phyloP scores from a whole-genome alignment of 495 filamentous ascomycete species.

The Acidomyces sp. region DNA sequence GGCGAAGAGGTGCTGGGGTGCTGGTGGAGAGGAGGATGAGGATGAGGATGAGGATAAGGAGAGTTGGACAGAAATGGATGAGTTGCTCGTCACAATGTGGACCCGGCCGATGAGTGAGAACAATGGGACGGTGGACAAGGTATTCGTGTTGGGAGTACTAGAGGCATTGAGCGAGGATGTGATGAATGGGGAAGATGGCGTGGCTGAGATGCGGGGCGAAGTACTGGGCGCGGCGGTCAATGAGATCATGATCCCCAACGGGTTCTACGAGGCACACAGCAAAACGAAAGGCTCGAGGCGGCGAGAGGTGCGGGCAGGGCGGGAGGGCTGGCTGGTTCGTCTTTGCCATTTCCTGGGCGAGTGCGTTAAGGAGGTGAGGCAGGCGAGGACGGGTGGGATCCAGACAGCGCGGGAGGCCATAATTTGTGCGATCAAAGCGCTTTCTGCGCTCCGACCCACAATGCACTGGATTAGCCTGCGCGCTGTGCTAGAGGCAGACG shows the following conservation, averaged over 20 bases:
- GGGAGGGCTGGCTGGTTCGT: slow-evolving; percentile 77
- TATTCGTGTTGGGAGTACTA: slow-evolving; percentile 67
- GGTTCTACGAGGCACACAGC: slow-evolving; percentile 49
- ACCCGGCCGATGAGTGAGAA: slow-evolving; percentile 34
- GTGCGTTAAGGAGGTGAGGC: slow-evolving; percentile 45
- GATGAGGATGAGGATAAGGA: too few species aligned
- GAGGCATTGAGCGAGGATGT: slow-evolving; percentile 93
- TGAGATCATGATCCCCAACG: slow-evolving; percentile 76
- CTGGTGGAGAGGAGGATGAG: too few species aligned
- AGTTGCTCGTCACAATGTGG: slow-evolving; percentile 70
- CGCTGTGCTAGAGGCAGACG: slow-evolving; percentile 55
- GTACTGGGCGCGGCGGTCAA: slow-evolving; percentile 77
- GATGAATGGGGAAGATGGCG: slow-evolving; percentile 77
- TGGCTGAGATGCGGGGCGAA: slow-evolving; percentile 66
- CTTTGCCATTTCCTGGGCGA: slow-evolving; percentile 59
- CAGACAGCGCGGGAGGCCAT: neutral
- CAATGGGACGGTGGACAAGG: slow-evolving; percentile 50
- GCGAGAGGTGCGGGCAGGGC: slow-evolving; percentile 52
- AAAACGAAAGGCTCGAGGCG: slow-evolving; percentile 6
- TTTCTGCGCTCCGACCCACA: slow-evolving; percentile 61
- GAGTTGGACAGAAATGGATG: slow-evolving; percentile 93
- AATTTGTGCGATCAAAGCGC: slow-evolving; percentile 43
- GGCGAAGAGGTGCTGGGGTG: slow-evolving; percentile 84
- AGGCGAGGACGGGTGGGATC: slow-evolving; percentile 3
- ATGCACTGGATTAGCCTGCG: slow-evolving; percentile 76